Percentiles rank a stretch among this genome's conserved stretches.
Evolutionary conservation across 148 eudicot genomes (phyloP).

Genomic region (Vaccinium macrocarpon): DNA sequence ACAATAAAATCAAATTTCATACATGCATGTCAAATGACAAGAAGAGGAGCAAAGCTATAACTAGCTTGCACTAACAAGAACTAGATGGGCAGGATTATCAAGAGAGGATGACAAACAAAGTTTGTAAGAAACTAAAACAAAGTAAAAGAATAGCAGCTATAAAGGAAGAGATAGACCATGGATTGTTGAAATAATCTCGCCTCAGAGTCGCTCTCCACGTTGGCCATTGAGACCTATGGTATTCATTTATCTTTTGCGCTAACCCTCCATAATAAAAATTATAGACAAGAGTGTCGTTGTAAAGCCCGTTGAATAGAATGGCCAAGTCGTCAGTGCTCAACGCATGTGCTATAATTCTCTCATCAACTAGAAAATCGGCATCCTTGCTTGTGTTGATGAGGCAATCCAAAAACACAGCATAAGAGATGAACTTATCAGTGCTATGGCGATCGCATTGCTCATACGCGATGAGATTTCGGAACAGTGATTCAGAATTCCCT

Average conservation of each 20-base stretch:
- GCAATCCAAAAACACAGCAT: constrained; percentile 11
- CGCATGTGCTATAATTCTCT: background rate
- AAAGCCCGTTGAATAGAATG: background rate
- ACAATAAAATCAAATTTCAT: background rate
- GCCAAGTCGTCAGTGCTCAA: background rate
- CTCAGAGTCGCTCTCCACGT: background rate
- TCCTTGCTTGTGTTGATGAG: constrained; percentile 8
- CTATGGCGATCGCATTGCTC: background rate
- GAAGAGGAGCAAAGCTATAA: background rate
- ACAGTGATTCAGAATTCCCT: background rate
- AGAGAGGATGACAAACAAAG: background rate
- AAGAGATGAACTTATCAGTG: background rate
- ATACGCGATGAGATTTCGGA: background rate
- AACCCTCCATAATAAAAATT: background rate
- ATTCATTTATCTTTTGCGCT: background rate
- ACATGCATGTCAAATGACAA: background rate
- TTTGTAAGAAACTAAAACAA: background rate
- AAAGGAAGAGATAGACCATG: constrained; percentile 7
- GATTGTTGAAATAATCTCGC: constrained; percentile 9
- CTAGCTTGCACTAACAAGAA: too few relatives aligned
- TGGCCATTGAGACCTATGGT: background rate
- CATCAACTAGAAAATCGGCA: background rate
- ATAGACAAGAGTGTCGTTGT: background rate
- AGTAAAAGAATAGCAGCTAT: constrained; percentile 5
- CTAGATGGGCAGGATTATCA: background rate